Base-by-base conservation (phyloP, 371 early-diverging fungal genomes). In the Haplosporangium sp. region DNA sequence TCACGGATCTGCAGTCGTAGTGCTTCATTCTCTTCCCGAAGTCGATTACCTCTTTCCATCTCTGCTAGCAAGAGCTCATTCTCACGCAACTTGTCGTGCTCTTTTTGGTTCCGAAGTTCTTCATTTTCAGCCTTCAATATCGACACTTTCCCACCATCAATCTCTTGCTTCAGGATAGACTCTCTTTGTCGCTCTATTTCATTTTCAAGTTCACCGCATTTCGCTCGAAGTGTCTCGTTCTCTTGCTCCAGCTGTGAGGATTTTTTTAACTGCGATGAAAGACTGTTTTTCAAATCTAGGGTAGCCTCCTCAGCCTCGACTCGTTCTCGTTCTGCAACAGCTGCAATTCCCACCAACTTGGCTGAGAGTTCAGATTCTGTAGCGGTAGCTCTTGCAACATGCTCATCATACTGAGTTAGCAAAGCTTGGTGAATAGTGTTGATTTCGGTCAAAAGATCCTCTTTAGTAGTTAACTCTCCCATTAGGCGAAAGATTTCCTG, bases 81-180 rank as follows among this genome's bases (percentile, higher is more conserved):
- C 50, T 77, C 74, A 42, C 70, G 69, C 35, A 77, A 61, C 0
- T 64, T 60, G 40, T 77, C 77, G 37, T 77, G 70, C 37, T 83
- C 77, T 62, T 77, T 69, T 40, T 83, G 73, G 15, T 61, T 76
- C 44, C 71, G 62, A n/a, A 77, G 71, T 53, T 83, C 77, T 52
- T 83, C 83, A 19, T 83, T 77, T 61, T 83, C 77, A 9, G 77
- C 77, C 58, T 77, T 77, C 11, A 76, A 42, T 1, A 77, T 19
- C 10, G 74, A 74, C 0, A 77, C 77, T 47, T 83, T 83, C 40
- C 77, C 61, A 2, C 64, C 74, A 13, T 83, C 83, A 34, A 83
- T 83, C 50, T 77, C 74, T 37, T 83, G 83, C 55, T 83, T 83
- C 56, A 83, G 53, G 3, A 81, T 81, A 0, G 82, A 81, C 42